A percentile compares a stretch with the other conserved stretches of the same genome.
Conservation (phyloP, 805 yeast species). For the Hanseniaspora clermontiae region DNA sequence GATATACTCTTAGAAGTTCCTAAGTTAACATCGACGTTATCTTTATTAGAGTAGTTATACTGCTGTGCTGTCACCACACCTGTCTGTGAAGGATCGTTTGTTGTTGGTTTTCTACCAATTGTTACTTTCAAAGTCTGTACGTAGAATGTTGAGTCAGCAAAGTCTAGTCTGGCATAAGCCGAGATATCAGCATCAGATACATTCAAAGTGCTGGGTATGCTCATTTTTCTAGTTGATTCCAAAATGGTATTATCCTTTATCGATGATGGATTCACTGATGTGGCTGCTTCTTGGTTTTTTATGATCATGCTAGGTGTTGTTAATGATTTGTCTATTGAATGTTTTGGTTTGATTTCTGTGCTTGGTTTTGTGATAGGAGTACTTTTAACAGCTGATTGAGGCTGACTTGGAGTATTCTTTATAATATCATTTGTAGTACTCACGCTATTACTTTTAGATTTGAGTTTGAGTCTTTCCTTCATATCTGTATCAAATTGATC, state of each 20-base stretch:
- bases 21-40: constrained; percentile 80
- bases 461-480: neutral
- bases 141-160: constrained; percentile 84
- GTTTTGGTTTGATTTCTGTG: neutral
- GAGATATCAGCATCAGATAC: constrained; percentile 27
- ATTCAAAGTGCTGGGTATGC: neutral
- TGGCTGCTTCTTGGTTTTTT: constrained; percentile 1
- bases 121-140: constrained; percentile 93
- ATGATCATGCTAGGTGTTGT: constrained; percentile 9
- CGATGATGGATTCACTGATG: constrained; percentile 8
- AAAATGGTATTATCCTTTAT: constrained; percentile 6
- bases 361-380: neutral
- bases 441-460: neutral
- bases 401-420: neutral
- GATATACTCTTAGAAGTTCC: constrained; percentile 90
- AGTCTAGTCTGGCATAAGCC: constrained; percentile 65
- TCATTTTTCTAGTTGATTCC: constrained; percentile 4
- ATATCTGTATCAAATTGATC: constrained; percentile 9
- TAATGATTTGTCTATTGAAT: neutral
- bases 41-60: constrained; percentile 19
- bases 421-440: constrained; percentile 2
- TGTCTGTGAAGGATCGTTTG: constrained; percentile 10
- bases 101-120: constrained; percentile 54
- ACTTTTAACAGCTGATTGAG: neutral
- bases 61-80: constrained; percentile 13